A percentile compares a stretch with the other conserved stretches of the same genome.
Conservation (phyloP, 129 eudicot genomes). For the Tagetes patula region DNA sequence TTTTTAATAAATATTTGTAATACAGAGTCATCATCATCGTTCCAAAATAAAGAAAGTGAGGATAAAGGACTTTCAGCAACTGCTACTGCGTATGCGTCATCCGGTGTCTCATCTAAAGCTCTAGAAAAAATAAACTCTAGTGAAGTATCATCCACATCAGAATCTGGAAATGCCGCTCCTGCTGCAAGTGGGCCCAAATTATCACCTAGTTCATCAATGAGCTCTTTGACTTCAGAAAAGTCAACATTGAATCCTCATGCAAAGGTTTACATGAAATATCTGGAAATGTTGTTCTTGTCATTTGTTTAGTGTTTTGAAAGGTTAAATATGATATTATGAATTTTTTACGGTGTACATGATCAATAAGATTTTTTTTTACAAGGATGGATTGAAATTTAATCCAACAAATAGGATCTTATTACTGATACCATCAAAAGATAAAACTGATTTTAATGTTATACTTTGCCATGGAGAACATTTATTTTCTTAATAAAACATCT, state of each 20-base stretch:
- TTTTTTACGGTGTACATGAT: background rate
- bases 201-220: slow-evolving; percentile 83
- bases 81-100: slow-evolving; percentile 56
- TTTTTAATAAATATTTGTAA: slow-evolving; percentile 13
- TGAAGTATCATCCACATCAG: slow-evolving; percentile 56
- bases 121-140: slow-evolving; percentile 42
- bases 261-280: slow-evolving; percentile 48
- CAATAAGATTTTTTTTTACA: background rate
- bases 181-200: slow-evolving; percentile 53
- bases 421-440: background rate
- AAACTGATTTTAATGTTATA: slow-evolving; percentile 12
- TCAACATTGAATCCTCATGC: slow-evolving; percentile 94
- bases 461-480: slow-evolving; percentile 4
- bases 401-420: background rate
- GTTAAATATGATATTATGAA: background rate
- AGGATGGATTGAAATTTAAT: background rate
- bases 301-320: background rate
- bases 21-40: slow-evolving; percentile 36
- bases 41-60: slow-evolving; percentile 44
- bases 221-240: slow-evolving; percentile 84
- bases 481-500: slow-evolving; percentile 8
- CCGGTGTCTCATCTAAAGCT: slow-evolving; percentile 39
- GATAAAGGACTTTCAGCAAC: slow-evolving; percentile 51
- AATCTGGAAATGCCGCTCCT: slow-evolving; percentile 43
- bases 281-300: background rate